Evolutionary conservation across 495 filamentous ascomycete species (phyloP).

Genomic region (Aspergillus avenaceus): DNA sequence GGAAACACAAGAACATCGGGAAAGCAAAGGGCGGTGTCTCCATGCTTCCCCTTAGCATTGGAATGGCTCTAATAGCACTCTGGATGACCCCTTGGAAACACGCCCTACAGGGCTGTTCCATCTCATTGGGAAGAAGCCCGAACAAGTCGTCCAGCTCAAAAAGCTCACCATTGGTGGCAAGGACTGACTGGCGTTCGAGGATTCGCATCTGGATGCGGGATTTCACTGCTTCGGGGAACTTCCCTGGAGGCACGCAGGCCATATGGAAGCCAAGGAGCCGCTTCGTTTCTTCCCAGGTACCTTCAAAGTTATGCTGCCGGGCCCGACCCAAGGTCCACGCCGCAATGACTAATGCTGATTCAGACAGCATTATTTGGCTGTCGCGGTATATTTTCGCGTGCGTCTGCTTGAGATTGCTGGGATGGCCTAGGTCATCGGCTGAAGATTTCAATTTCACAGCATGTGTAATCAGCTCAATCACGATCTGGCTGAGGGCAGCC

Average conservation of each 20-base stretch:
- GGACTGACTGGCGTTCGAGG: conserved; percentile 33
- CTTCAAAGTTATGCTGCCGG: conserved; percentile 22
- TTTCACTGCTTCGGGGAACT: conserved; percentile 27
- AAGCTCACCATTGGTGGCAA: conserved; percentile 34
- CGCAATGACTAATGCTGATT: conserved; percentile 38
- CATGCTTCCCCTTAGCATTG: conserved; percentile 12
- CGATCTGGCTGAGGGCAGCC: conserved; percentile 37
- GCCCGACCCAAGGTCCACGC: conserved; percentile 37
- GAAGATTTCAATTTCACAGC: conserved; percentile 29
- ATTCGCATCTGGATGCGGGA: conserved; percentile 32
- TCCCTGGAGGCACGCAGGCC: conserved; percentile 25
- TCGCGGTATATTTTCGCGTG: conserved; percentile 43
- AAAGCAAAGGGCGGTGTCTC: conserved; percentile 21
- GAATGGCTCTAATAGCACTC: conserved; percentile 16
- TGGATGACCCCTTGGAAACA: conserved; percentile 24
- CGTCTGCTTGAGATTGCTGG: conserved; percentile 36
- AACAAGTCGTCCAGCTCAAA: conserved; percentile 32
- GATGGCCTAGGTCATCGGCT: conserved; percentile 21
- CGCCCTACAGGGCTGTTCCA: conserved; percentile 20
- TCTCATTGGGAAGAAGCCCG: conserved; percentile 25
- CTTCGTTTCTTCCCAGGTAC: conserved; percentile 33
- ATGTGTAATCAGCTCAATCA: conserved; percentile 42
- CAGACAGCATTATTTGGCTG: conserved; percentile 35
- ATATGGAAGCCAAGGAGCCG: conserved; percentile 27
- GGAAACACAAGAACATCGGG: conserved; percentile 24